phyloP scores from a whole-genome alignment of 768 basidiomycete species.

The Infundibulicybe gibba region DNA sequence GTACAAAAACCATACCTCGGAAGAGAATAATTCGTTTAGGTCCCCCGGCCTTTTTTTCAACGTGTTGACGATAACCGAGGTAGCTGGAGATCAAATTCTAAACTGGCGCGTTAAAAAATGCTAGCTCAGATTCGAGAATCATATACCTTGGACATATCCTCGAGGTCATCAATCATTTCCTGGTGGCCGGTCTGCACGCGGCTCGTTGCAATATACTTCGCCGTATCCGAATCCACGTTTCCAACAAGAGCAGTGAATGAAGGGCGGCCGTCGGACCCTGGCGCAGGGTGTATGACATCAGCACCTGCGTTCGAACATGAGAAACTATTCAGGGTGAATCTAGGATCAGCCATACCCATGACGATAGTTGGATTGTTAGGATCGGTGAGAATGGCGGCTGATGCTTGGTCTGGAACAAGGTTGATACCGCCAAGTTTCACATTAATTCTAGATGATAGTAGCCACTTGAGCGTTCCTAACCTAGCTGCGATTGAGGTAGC shows the following conservation, averaged over 20 bases:
- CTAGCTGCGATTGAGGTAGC: background rate
- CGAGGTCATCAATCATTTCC: slow-evolving; percentile 70
- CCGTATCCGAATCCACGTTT: slow-evolving; percentile 65
- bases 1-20: slow-evolving; percentile 40
- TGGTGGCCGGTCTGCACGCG: slow-evolving; percentile 55
- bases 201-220: slow-evolving; percentile 59
- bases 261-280: slow-evolving; percentile 66
- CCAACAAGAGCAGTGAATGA: slow-evolving; percentile 77
- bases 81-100: slow-evolving; percentile 55
- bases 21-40: slow-evolving; percentile 71
- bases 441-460: slow-evolving; percentile 51
- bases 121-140: background rate
- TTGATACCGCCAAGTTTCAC: slow-evolving; percentile 86
- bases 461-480: background rate
- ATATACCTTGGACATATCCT: slow-evolving; percentile 56
- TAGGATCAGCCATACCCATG: slow-evolving; percentile 37
- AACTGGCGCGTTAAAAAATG: background rate
- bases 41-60: slow-evolving; percentile 38
- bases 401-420: slow-evolving; percentile 59
- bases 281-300: slow-evolving; percentile 80
- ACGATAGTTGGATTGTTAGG: slow-evolving; percentile 71
- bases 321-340: background rate
- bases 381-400: slow-evolving; percentile 56
- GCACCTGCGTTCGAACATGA: slow-evolving; percentile 42
- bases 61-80: slow-evolving; percentile 43